A percentile compares a stretch with the other conserved stretches of the same genome.
Evolutionary conservation across 2,329 filamentous ascomycete species (phyloP).

Genomic region (Clarireedia homoeocarpa): DNA sequence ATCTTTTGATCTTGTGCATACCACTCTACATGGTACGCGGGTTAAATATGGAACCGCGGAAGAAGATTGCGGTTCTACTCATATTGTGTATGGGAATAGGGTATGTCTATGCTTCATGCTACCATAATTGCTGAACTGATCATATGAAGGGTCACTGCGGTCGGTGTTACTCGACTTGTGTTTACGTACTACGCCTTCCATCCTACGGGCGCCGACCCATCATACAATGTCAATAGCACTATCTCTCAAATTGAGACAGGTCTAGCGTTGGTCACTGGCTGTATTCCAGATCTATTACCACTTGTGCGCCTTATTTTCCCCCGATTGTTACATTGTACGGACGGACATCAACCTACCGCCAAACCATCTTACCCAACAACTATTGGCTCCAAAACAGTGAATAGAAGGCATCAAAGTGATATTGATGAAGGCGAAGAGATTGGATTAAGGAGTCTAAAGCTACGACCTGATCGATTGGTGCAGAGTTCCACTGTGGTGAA

Average conservation of each 20-base stretch:
- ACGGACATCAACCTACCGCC: not conserved
- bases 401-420: not conserved
- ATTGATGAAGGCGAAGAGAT: not conserved
- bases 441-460: not conserved
- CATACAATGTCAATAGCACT: constrained; percentile 15
- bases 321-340: not conserved
- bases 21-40: constrained; percentile 19
- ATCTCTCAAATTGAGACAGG: constrained; percentile 18
- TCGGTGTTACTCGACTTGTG: constrained; percentile 13
- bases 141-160: constrained; percentile 13
- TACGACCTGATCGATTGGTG: not conserved
- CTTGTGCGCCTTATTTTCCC: not conserved
- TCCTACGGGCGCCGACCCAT: constrained; percentile 7
- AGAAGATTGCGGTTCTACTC: constrained; percentile 13
- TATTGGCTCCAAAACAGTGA: not conserved
- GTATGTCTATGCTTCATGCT: constrained; percentile 1
- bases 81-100: constrained; percentile 12
- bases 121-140: not conserved
- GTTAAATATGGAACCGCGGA: constrained; percentile 12
- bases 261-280: constrained; percentile 15
- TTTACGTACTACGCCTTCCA: constrained; percentile 10
- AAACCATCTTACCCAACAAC: not conserved
- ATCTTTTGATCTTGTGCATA: constrained; percentile 17
- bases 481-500: not conserved
- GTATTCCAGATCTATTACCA: constrained; percentile 1